phyloP scores from a whole-genome alignment of 2,329 filamentous ascomycete genomes.

The Aspergillaceae sp. region DNA sequence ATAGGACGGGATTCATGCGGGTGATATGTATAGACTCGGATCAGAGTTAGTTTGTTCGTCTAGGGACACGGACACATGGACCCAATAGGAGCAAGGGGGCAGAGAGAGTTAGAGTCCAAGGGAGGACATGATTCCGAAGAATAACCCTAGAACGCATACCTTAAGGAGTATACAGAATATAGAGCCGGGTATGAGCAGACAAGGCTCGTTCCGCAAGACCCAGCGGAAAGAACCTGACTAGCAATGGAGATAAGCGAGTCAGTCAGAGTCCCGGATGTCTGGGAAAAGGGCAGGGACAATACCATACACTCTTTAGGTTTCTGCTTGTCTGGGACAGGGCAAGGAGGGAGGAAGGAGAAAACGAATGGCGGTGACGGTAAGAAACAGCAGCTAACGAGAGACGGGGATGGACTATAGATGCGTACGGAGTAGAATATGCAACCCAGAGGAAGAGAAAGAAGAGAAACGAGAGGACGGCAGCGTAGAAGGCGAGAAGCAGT shows the following conservation, averaged over 20 bases:
- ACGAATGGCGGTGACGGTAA: not conserved
- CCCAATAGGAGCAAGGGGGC: too few relatives aligned
- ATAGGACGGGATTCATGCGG: too few relatives aligned
- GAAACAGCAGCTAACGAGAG: not conserved
- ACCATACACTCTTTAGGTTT: not conserved
- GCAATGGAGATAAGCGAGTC: not conserved
- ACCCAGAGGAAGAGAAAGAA: too few relatives aligned
- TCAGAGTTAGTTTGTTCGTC: too few relatives aligned
- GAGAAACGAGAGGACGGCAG: not conserved
- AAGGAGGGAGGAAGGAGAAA: not conserved
- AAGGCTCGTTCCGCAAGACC: too few relatives aligned
- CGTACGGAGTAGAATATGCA: not conserved
- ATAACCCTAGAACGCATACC: too few relatives aligned
- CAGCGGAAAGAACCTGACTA: too few relatives aligned
- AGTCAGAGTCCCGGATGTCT: not conserved
- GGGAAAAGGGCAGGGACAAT: slow-evolving; percentile 1
- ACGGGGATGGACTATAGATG: not conserved
- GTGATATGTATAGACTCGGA: not conserved
- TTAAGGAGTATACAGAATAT: too few relatives aligned
- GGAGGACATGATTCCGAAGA: too few relatives aligned
- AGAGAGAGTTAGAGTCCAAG: too few relatives aligned
- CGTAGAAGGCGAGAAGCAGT: not conserved
- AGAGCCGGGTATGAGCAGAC: too few relatives aligned
- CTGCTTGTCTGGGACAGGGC: not conserved
- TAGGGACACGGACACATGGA: too few relatives aligned